Evolutionary conservation across 768 basidiomycete genomes (phyloP).

Genomic region (Leucogyrophana mollusca): DNA sequence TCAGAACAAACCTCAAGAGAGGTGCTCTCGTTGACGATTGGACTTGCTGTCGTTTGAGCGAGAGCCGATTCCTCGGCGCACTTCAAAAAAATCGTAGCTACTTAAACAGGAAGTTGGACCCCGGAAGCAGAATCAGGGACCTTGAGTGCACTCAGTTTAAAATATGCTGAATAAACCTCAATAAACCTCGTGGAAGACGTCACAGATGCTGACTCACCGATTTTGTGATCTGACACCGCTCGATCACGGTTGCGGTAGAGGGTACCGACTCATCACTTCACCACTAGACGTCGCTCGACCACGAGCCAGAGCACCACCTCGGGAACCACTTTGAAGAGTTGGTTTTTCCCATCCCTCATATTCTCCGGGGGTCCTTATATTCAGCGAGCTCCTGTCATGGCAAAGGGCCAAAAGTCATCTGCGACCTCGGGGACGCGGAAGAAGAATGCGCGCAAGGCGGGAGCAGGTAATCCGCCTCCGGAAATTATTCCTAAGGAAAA

Average conservation of each 20-base stretch:
- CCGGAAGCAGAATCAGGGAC: not conserved
- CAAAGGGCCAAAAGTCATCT: slow-evolving; percentile 64
- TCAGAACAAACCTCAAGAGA: slow-evolving; percentile 2
- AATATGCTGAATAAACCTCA: no score
- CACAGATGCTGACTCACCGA: no score
- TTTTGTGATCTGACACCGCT: no score
- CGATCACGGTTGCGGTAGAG: not conserved
- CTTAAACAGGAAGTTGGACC: not conserved
- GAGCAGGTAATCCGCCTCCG: slow-evolving; percentile 31
- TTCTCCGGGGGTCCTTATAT: not conserved
- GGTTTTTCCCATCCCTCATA: not conserved
- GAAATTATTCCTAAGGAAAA: slow-evolving; percentile 34
- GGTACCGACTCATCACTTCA: not conserved
- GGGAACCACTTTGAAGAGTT: not conserved
- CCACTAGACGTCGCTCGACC: slow-evolving; percentile 3
- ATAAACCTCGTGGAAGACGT: no score
- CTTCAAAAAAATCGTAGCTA: slow-evolving; percentile 1
- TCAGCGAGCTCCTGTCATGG: no score
- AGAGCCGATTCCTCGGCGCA: not conserved
- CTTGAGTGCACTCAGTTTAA: no score
- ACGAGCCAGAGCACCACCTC: not conserved
- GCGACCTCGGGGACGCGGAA: slow-evolving; percentile 86
- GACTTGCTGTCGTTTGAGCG: not conserved
- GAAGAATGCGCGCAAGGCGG: slow-evolving; percentile 84
- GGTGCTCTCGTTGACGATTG: not conserved